These are phyloP conservation scores for Russula brevipes DNA, from an alignment of 768 basidiomycete species.

Conservation along the genomic window DNA sequence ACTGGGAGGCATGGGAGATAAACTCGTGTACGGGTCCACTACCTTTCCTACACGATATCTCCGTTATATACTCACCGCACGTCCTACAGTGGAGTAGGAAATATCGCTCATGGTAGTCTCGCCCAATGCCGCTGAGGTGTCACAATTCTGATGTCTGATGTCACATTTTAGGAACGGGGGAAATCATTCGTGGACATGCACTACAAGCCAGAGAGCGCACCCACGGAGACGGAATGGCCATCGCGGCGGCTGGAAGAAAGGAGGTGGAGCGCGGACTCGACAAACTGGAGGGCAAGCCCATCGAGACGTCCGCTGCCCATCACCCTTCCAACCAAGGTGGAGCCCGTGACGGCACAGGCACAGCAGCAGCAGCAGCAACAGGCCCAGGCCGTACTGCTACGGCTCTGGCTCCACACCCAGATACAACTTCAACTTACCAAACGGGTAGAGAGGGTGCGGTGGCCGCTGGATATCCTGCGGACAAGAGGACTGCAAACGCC, in stretches of 20 bases:
- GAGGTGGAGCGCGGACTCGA: conserved; percentile 1
- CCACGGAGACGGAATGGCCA: background rate
- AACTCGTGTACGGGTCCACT: background rate
- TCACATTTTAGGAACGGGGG: background rate
- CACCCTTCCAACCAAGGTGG: background rate
- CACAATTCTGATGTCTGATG: background rate
- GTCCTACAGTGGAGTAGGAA: background rate
- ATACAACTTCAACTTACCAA: background rate
- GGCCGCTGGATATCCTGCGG: background rate
- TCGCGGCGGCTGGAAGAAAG: background rate
- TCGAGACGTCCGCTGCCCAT: background rate
- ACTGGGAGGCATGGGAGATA: background rate
- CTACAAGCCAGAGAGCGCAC: background rate
- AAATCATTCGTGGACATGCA: conserved; percentile 3
- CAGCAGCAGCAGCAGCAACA: background rate
- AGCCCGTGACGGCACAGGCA: background rate
- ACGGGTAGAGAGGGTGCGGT: background rate
- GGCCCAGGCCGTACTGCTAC: background rate
- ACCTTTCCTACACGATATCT: background rate
- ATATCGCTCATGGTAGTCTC: conserved; percentile 5
- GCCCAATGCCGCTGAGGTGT: too few relatives aligned
- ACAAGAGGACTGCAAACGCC: background rate
- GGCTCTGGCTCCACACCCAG: background rate
- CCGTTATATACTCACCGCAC: background rate
- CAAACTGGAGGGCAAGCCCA: conserved; percentile 2